Percentiles rank a stretch among this genome's conserved stretches.
Conservation (phyloP, 306 rosid genomes). For the Cicer arietinum region DNA sequence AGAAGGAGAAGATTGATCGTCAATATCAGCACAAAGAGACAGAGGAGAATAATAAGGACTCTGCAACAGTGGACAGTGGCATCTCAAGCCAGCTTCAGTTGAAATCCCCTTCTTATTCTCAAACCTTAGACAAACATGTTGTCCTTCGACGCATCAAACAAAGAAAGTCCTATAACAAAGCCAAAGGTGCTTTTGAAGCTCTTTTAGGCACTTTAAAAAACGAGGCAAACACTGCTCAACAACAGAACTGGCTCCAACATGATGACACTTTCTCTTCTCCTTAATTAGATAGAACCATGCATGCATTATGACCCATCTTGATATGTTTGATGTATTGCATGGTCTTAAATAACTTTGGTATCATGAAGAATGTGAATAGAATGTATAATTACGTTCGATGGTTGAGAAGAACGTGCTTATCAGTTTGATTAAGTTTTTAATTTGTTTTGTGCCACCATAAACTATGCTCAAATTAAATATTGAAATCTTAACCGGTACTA, state of each 20-base stretch:
- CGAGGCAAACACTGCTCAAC: constrained; percentile 7
- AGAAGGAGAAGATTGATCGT: constrained; percentile 39
- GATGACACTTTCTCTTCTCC: constrained; percentile 47
- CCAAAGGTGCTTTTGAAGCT: constrained; percentile 54
- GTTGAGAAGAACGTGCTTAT: background rate
- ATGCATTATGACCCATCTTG: background rate
- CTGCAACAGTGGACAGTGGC: background rate
- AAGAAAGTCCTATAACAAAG: constrained; percentile 56
- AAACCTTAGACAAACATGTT: constrained; percentile 57
- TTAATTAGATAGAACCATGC: background rate
- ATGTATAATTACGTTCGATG: background rate
- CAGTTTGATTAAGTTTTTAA: background rate
- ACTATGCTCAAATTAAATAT: background rate
- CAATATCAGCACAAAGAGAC: background rate
- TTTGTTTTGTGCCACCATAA: background rate
- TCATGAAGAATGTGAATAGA: background rate
- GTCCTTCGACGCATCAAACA: constrained; percentile 69
- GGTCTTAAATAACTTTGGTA: background rate
- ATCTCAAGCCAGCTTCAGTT: constrained; percentile 62
- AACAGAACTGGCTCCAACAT: constrained; percentile 55
- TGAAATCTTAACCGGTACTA: too few species aligned
- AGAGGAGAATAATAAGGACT: constrained; percentile 35
- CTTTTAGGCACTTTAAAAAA: constrained; percentile 28
- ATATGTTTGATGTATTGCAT: background rate
- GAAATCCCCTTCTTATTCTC: constrained; percentile 48